Base-by-base conservation (phyloP, 2,329 filamentous ascomycete genomes). In the Remersonia thermophila region DNA sequence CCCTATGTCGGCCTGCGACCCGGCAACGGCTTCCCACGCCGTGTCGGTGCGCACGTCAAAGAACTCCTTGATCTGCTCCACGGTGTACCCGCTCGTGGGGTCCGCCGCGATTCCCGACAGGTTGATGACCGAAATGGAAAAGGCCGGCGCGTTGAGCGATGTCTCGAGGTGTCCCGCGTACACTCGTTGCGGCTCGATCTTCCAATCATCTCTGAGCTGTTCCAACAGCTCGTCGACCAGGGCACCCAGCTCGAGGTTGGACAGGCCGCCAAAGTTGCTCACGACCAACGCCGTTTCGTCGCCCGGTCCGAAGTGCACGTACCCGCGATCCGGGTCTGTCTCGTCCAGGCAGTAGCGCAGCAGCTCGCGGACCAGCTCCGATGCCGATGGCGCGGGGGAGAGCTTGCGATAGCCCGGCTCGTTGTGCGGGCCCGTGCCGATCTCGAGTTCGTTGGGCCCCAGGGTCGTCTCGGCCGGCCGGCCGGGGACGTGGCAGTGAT, bases 91-190 rank as follows among this genome's bases (percentile, higher is more conserved):
- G 49, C 60, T 66, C 40, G 59, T 59, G 33, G 50, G 49, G 0
- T 23, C 20, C 20, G 5, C 9, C 20, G 67, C 61, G 0, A 65
- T 62, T 1, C 61, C 63, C 0, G 66, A 65, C 27, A 76, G 51
- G 52, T 77, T 81, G 48, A 81, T 58, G 33, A 83, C 47, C 3
- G 77, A 80, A 5, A 83, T 66, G 11, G 74, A 80, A 50, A 83
- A 83, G 0, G 77, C 80, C 0, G 78, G 69, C 0, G 77, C 79
- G 45, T 83, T 83, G 48, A 84, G 66, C 12, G 76, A 81, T 0
- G 79, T 83, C 66, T 83, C 80, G 38, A 78, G 68, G 18, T 72
- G 76, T 2, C 80, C 80, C 0, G 67, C 60, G 35, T 72, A 65
- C 35, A 80, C 66, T 20, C 79, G 64, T 3, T 64, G 62, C 0